A percentile compares a stretch with the other conserved stretches of the same genome.
phyloP scores from a whole-genome alignment of 805 yeast species.

The Kurtzmaniella cleridarum region DNA sequence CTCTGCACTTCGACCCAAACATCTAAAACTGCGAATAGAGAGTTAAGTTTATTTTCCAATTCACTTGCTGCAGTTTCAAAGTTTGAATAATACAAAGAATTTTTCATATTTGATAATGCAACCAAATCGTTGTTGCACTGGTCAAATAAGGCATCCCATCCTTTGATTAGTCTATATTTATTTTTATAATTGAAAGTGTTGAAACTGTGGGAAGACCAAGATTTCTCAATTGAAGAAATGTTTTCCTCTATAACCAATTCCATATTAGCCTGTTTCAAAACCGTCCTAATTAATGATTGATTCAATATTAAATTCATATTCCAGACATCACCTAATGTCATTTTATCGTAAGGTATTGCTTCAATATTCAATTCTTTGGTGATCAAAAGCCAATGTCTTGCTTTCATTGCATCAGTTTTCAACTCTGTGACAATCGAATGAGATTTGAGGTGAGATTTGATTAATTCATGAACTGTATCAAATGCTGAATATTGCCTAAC shows the following conservation, averaged over 20 bases:
- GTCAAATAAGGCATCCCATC: slow-evolving; percentile 63
- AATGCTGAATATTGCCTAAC: slow-evolving; percentile 67
- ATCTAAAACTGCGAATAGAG: slow-evolving; percentile 49
- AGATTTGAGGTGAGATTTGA: slow-evolving; percentile 38
- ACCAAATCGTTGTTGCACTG: slow-evolving; percentile 56
- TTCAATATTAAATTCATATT: slow-evolving; percentile 45
- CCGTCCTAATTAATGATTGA: slow-evolving; percentile 39
- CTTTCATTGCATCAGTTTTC: slow-evolving; percentile 51
- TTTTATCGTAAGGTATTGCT: slow-evolving; percentile 8
- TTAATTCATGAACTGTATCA: slow-evolving; percentile 44
- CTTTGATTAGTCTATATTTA: slow-evolving; percentile 51
- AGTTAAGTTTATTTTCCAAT: slow-evolving; percentile 54
- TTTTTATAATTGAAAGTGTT: slow-evolving; percentile 50
- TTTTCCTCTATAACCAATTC: slow-evolving; percentile 63
- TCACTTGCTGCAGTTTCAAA: slow-evolving; percentile 55
- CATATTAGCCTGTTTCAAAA: slow-evolving; percentile 62
- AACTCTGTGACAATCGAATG: slow-evolving; percentile 39
- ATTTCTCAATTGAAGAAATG: slow-evolving; percentile 41
- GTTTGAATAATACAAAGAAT: slow-evolving; percentile 53
- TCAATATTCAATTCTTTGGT: slow-evolving; percentile 10
- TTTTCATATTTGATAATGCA: slow-evolving; percentile 62
- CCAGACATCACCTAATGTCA: slow-evolving; percentile 60
- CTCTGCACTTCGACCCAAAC: slow-evolving; percentile 80
- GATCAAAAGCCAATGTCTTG: slow-evolving; percentile 60
- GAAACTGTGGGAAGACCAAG: slow-evolving; percentile 53